phyloP scores from a whole-genome alignment of 2,329 filamentous ascomycete genomes.

The Cladobotryum mycophilum region DNA sequence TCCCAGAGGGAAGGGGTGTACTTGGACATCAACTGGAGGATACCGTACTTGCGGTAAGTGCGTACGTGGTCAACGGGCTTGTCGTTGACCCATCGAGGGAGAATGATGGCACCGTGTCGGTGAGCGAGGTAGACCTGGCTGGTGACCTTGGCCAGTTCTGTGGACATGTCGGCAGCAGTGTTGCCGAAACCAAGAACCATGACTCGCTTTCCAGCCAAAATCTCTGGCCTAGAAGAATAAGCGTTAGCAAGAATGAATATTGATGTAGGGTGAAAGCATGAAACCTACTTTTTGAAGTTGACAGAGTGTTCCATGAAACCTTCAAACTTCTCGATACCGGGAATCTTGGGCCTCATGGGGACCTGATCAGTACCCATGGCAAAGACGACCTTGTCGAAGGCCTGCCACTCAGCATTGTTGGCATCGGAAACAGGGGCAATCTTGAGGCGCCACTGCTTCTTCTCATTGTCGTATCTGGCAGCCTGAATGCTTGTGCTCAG shows the following conservation, averaged over 20 bases:
- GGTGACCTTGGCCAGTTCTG: slow-evolving; percentile 21
- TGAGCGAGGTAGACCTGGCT: slow-evolving; percentile 19
- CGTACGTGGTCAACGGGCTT: not conserved
- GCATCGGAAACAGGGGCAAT: slow-evolving; percentile 12
- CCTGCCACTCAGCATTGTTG: not conserved
- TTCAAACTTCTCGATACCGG: slow-evolving; percentile 21
- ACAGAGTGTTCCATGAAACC: slow-evolving; percentile 30
- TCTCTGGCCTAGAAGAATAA: slow-evolving; percentile 13
- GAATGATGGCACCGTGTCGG: slow-evolving; percentile 19
- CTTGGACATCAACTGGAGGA: slow-evolving; percentile 19
- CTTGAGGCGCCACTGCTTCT: slow-evolving; percentile 24
- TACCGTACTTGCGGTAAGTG: too few relatives aligned
- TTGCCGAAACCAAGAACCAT: slow-evolving; percentile 40
- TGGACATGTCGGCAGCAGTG: slow-evolving; percentile 25
- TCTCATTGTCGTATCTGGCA: slow-evolving; percentile 13
- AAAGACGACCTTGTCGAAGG: slow-evolving; percentile 35
- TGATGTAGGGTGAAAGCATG: too few relatives aligned
- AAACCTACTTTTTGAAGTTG: slow-evolving; percentile 15
- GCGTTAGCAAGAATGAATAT: slow-evolving; percentile 3
- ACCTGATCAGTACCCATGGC: slow-evolving; percentile 20
- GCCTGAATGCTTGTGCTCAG: slow-evolving; percentile 21
- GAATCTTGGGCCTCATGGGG: slow-evolving; percentile 32
- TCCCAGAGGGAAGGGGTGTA: slow-evolving; percentile 15
- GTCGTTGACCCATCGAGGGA: not conserved
- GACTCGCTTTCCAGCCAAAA: slow-evolving; percentile 29